Base-by-base conservation (phyloP, 305 asterid genomes). In the Fraxinus paxiana region DNA sequence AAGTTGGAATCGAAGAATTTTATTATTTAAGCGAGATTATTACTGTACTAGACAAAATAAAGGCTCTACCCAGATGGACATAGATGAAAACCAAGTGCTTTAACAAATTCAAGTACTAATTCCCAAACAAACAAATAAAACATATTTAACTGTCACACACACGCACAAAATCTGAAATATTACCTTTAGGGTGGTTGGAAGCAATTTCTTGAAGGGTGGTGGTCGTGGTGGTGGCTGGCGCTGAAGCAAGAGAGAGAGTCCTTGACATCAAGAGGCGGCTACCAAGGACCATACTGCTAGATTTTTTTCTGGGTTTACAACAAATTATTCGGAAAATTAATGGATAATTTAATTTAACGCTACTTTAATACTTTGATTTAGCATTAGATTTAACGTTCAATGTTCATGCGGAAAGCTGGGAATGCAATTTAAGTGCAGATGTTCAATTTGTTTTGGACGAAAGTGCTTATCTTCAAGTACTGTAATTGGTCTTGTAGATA, bases 181-280 rank as follows among this genome's bases (percentile, higher is more conserved):
- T 33, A 92, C 98, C 97, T 90, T 88, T 92, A 31, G 91, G 82
- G 73, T 86, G 88, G 81, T 74, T 88, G 79, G 95, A 86, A 43
- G 96, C 97, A 28, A 93, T 86, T 76, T 93, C 91, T 46, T 92
- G 91, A 61, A 95, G 95, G 28, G 82, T 59, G 75, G 86, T 81
- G 80, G 86, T 13, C 79, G 88, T 17, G 30, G 82, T 12, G 79
- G 85, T 9, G 59, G 89, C 75, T 43, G 89, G 87, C 54, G 88
- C 76, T 51, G 92, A 74, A 33, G 92, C 82, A 6, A 85, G 85
- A 78, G 90, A 78, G 34, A 89, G 78, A 73, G 90, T 85, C 85
- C 90, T 82, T 69, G 91, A 82, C 86, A 84, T 83, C 77, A 88
- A 80, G 79, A 88, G 82, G 67, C 92, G 94, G 78, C 89, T 46